Base-by-base conservation (phyloP, 495 filamentous ascomycete genomes). In the Lentithecium fluviatile region DNA sequence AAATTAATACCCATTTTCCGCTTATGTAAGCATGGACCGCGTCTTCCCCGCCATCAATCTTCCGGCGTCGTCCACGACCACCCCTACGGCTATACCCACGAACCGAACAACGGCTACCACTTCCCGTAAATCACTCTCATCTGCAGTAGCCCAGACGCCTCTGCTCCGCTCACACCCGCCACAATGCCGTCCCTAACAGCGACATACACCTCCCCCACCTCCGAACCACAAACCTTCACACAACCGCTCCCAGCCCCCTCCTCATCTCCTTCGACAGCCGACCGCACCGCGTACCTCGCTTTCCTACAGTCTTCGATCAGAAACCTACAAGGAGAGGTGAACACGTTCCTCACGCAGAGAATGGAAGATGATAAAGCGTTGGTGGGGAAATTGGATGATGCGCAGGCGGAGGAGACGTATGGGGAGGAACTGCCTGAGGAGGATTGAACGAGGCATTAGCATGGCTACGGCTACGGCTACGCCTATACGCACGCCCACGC, bases 351-450 rank as follows among this genome's bases (percentile, higher is more conserved):
- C 61, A 98, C 94, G 21, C 74, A 77, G 61, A 83, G 85, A 38
- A 98, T 98, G 93, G 91, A 92, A 53, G 87, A 89, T 64, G 94
- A 96, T 67, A 92, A 90, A 80, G 65, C 4, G 65, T 59, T 4
- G 65, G 52, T 26, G 78, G 24, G 51, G 67, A 45, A 12, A 24
- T 69, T 55, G 1, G 74, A 77, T n/a, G 72, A 79, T 37, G 68
- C 75, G 17, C 81, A 78, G 2, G 91, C 91, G 69, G 93, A 95
- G 62, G 90, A 90, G 60, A 88, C 88, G 61, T 95, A 94, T 66
- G 91, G 87, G 74, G 90, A 95, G 67, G 83, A 78, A 23, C 76
- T 85, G 1, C 78, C 82, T 6, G 85, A 85, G 21, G 75, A 80
- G 29, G 29, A 10, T 32, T 3, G 29, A 10, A 10, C 3, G 29